Percentiles rank a stretch among this genome's conserved stretches.
These are phyloP conservation scores for Adansonia digitata DNA, from an alignment of 345 rosid species.

Conservation along the genomic window DNA sequence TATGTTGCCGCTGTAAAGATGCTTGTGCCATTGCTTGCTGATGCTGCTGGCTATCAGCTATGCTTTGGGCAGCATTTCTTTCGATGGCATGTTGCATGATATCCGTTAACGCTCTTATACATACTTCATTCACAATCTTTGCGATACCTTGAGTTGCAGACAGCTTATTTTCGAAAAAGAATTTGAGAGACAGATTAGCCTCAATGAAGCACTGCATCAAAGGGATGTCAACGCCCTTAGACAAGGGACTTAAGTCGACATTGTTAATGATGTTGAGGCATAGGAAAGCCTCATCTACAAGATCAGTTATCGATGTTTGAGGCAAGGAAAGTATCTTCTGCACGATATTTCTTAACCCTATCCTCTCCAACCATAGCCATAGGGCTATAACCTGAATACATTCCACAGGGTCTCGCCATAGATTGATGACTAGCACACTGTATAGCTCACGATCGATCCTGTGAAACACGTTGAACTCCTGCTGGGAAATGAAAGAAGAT, in stretches of 20 bases:
- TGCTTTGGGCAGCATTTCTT: slow-evolving; percentile 18
- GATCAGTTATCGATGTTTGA: slow-evolving; percentile 20
- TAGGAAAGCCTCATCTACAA: slow-evolving; percentile 41
- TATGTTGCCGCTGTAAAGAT: no score
- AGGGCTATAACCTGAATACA: slow-evolving; percentile 38
- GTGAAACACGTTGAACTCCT: slow-evolving; percentile 39
- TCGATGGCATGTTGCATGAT: slow-evolving; percentile 33
- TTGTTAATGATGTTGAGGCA: slow-evolving; percentile 32
- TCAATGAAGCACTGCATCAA: slow-evolving; percentile 24
- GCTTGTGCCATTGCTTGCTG: not conserved
- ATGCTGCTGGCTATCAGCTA: slow-evolving; percentile 10
- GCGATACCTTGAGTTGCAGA: slow-evolving; percentile 25
- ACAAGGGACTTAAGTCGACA: not conserved
- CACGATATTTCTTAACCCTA: slow-evolving; percentile 22
- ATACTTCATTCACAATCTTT: slow-evolving; percentile 24
- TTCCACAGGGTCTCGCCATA: slow-evolving; percentile 43
- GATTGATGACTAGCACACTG: slow-evolving; percentile 27
- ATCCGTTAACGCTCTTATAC: slow-evolving; percentile 33
- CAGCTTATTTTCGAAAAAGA: slow-evolving; percentile 21
- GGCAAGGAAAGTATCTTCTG: slow-evolving; percentile 36
- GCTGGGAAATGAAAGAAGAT: slow-evolving; percentile 18
- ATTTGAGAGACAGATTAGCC: slow-evolving; percentile 26
- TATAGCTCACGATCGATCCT: slow-evolving; percentile 43
- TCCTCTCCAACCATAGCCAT: slow-evolving; percentile 51
- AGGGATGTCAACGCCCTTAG: slow-evolving; percentile 24